A percentile compares a stretch with the other conserved stretches of the same genome.
These are phyloP conservation scores for Aspergillus tanneri DNA, from an alignment of 2,329 filamentous ascomycete genomes.

Conservation along the genomic window DNA sequence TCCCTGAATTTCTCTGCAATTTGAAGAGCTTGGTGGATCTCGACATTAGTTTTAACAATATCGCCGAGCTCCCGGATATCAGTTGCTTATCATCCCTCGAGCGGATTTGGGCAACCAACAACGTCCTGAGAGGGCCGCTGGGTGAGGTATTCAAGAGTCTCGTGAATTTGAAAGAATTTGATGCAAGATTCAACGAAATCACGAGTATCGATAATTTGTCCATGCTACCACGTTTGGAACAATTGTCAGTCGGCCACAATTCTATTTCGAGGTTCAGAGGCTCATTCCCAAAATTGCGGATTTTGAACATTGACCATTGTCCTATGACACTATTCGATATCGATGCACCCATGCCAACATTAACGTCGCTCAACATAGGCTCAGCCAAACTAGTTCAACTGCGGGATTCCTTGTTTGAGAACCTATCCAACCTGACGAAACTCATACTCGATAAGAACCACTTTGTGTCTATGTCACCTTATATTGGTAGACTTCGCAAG, in stretches of 20 bases:
- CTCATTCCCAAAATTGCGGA: slow-evolving; percentile 79
- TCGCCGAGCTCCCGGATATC: slow-evolving; percentile 74
- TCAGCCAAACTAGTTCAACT: slow-evolving; percentile 89
- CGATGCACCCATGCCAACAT: slow-evolving; percentile 69
- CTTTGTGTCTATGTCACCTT: slow-evolving; percentile 81
- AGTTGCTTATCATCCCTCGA: slow-evolving; percentile 77
- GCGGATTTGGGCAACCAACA: slow-evolving; percentile 93
- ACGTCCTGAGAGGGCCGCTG: slow-evolving; percentile 74
- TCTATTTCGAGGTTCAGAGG: slow-evolving; percentile 85
- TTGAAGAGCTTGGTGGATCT: slow-evolving; percentile 83
- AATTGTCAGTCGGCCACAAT: slow-evolving; percentile 88
- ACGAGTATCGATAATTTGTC: slow-evolving; percentile 85
- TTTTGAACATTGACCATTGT: slow-evolving; percentile 88
- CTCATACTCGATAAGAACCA: slow-evolving; percentile 93
- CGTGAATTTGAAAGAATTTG: slow-evolving; percentile 77
- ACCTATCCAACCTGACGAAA: slow-evolving; percentile 82
- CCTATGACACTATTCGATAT: slow-evolving; percentile 93
- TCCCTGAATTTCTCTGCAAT: slow-evolving; percentile 81
- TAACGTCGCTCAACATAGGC: slow-evolving; percentile 84
- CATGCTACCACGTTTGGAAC: slow-evolving; percentile 80
- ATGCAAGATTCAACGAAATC: slow-evolving; percentile 90
- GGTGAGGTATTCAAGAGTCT: slow-evolving; percentile 72
- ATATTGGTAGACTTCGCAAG: slow-evolving; percentile 78
- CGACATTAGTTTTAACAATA: slow-evolving; percentile 95
- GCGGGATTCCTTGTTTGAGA: slow-evolving; percentile 79